Evolutionary conservation across 805 yeast genomes (phyloP).

Genomic region (Sungouiozyma intestinalis): DNA sequence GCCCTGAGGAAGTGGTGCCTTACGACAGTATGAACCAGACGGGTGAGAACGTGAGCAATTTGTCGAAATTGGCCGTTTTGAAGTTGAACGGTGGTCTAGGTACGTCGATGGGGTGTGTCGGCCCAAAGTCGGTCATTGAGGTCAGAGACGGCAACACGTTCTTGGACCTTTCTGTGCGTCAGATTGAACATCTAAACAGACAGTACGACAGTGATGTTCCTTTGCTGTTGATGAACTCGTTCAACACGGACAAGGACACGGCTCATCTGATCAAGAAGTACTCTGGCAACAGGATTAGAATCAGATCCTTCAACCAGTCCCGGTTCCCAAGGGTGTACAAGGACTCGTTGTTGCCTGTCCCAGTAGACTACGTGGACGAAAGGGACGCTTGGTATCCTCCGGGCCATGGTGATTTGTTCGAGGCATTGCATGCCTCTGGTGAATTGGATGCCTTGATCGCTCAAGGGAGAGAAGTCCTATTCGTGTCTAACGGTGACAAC

Average conservation of each 20-base stretch:
- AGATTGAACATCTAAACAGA: constrained; percentile 89
- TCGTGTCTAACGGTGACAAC: constrained; percentile 97
- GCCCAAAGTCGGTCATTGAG: constrained; percentile 89
- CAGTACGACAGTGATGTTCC: constrained; percentile 90
- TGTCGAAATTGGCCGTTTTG: constrained; percentile 84
- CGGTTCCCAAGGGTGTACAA: constrained; percentile 90
- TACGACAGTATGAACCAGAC: constrained; percentile 39
- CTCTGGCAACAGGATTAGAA: constrained; percentile 90
- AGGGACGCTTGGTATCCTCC: constrained; percentile 97
- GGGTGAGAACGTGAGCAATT: constrained; percentile 25
- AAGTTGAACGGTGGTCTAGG: constrained; percentile 98
- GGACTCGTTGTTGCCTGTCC: constrained; percentile 94
- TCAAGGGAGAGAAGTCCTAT: constrained; percentile 89
- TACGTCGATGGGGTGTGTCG: constrained; percentile 99
- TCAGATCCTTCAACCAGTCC: constrained; percentile 96
- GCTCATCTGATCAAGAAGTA: constrained; percentile 92
- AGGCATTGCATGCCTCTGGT: constrained; percentile 79
- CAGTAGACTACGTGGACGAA: constrained; percentile 59
- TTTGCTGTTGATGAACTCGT: constrained; percentile 92
- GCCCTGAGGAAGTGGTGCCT: constrained; percentile 78
- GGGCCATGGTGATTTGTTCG: constrained; percentile 98
- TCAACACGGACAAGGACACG: constrained; percentile 90
- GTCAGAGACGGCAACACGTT: constrained; percentile 98
- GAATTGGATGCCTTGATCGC: constrained; percentile 81
- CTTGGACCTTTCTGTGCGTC: constrained; percentile 90